phyloP scores from a whole-genome alignment of 495 filamentous ascomycete genomes.

The Talaromyces adpressus region DNA sequence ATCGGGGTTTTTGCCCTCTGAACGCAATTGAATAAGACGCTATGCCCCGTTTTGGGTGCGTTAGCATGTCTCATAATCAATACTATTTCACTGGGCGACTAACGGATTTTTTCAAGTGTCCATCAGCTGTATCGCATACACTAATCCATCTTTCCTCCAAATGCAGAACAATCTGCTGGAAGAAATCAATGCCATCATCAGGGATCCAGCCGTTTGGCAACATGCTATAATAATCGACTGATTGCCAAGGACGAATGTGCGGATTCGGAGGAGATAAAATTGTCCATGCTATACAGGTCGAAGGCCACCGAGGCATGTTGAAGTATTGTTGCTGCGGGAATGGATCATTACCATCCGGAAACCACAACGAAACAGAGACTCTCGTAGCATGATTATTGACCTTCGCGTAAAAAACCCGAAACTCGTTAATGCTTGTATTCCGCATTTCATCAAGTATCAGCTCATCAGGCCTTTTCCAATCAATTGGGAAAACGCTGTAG shows the following conservation, averaged over 20 bases:
- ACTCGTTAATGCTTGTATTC: not conserved
- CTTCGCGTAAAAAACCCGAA: not conserved
- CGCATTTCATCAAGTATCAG: not conserved
- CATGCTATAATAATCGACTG: conserved; percentile 16
- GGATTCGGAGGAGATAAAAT: not conserved
- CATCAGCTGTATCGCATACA: conserved; percentile 8
- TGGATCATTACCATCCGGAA: not conserved
- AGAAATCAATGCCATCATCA: conserved; percentile 13
- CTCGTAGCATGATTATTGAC: not conserved
- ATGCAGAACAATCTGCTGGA: conserved; percentile 14
- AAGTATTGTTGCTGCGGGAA: not conserved
- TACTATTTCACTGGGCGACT: not conserved
- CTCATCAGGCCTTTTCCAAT: not conserved
- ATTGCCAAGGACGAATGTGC: not conserved
- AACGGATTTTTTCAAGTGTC: not conserved
- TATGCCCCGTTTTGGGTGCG: not conserved
- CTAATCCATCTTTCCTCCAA: conserved; percentile 13
- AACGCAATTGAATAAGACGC: conserved; percentile 3
- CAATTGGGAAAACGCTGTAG: not conserved
- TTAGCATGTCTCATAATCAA: not conserved
- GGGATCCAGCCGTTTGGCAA: conserved; percentile 17
- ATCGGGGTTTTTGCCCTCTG: conserved; percentile 4
- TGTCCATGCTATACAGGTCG: conserved; percentile 1
- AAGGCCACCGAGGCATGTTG: not conserved
- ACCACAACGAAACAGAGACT: not conserved